Base-by-base conservation (phyloP, 1,139 yeast species). In the Keqinozyma sinolaborantium region DNA sequence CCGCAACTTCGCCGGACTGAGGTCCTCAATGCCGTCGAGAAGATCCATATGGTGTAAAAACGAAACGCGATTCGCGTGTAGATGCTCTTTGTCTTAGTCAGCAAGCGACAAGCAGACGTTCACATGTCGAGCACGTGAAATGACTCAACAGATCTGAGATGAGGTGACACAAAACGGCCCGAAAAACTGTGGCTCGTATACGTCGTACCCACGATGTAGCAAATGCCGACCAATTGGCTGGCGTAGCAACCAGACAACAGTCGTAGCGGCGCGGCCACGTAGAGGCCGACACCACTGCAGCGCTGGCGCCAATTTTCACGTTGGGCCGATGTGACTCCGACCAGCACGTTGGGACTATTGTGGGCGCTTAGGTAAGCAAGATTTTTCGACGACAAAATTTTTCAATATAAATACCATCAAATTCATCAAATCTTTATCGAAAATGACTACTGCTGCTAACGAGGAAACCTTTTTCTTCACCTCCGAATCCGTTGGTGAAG, bases 401-500 rank as follows among this genome's bases (percentile, higher is more conserved):
- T 25, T 37, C 31, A 35, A 37, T 34, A 35, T 30, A 36, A 25
- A 19, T 30, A 21, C 24, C 23, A 21, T 24, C 30, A 19, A 23
- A 28, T 32, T 32, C 32, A 20, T 24, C 19, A 12, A 14, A 26
- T 12, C 21, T 20, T 25, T 6, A 15, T 16, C 13, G 10, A 18
- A 7, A 18, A 18, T 13, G 9, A 25, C 21, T 19, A 35, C 21
- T 26, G 36, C 34, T 34, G 31, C 45, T 23, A 28, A 28, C 23
- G 44, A 40, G 31, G 73, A 68, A 58, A 66, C 55, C 39, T 85
- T 85, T 66, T 73, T 86, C 56, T 85, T 86, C 64, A 85, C 96
- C 53, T 90, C 97, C 50, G 98, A 92, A 74, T 87, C 96, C 50
- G 96, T 87, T 53, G 96, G 96, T 73, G 96, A 87, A 70, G 97